Base-by-base conservation (phyloP, 1,139 yeast species). In the Candida sojae region DNA sequence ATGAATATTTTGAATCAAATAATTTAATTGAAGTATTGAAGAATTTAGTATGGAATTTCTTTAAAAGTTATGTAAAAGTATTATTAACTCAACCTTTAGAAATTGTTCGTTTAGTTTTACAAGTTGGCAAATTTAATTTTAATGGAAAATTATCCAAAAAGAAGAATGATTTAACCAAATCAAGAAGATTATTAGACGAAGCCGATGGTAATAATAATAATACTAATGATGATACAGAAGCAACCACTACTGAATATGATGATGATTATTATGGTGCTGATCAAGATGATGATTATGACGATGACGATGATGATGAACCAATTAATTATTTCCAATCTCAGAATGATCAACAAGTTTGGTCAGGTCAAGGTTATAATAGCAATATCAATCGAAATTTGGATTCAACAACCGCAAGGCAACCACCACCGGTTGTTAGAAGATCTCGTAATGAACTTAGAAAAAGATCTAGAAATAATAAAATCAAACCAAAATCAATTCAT, bases 21-120 rank as follows among this genome's bases (percentile, higher is more conserved):
- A 84, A 84, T 56, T 65, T 86, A 53, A 71, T 73, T 46, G 87
- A 82, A 53, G 64, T 85, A 44, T 55, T 82, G 12, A 71, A 73
- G 53, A 80, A 81, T 56, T 66, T 88, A 63, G 57, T 77, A 46
- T 75, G 78, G 64, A 82, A 88, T 39, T 84, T 89, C 57, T 61
- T 84, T 44, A 82, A 82, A 55, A 85, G 84, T 54, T 91, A 91
- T 67, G 68, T 82, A 50, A 84, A 82, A 53, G 82, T 85, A 44
- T 64, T 89, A 36, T 63, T 87, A 25, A 81, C 90, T 23, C 98
- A 93, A 65, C 99, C 99, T 1, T 85, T 92, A 65, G 97, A 93
- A 59, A 87, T 89, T 32, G 83, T 89, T 5, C 76, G 96, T 48
- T 73, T 90, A 53, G 75, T 91, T 37, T 67, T 91, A 49, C 99